Evolutionary conservation across 1,284 basidiomycete genomes (phyloP), one percentile per base, ranked within the genome.

Genomic region (Retiboletus flavoniger): DNA sequence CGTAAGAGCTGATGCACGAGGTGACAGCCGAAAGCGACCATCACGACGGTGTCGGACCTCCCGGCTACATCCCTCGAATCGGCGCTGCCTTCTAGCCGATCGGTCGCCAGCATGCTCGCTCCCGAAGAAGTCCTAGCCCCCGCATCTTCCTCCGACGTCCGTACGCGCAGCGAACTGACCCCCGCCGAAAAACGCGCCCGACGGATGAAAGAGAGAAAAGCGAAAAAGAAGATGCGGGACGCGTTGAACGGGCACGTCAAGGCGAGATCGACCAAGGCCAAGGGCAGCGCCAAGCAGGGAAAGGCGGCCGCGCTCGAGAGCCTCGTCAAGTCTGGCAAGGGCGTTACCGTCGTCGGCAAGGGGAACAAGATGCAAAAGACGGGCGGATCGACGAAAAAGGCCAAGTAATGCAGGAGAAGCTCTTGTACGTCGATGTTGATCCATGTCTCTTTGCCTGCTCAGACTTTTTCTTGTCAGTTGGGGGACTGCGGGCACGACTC

Each of bases 51-150:
- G 21, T 80, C 89, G 19, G 95, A 98, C 67, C 78, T 91, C 7
- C 83, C 96, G 0, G 87, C 91, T 0, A 82, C 95, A n/a, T 81
- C 85, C 2, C 74, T 98, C 62, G 97, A 99, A 72, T 92, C 93
- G 2, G 92, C 95, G 0, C 79, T 99, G 2, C 97, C 96, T 0
- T 89, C 92, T 0, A 83, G 85, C 3, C 83, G 87, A 61, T 86
- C 91, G 0, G 78, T 83, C 0, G 78, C 87, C 4, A 87, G 86
- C 0, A 89, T 95, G 80, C 82, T 99, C 49, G 94, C 97, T 1
- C 97, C 97, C 0, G 93, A 98, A 68, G 97, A 99, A 74, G 76
- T 99, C 32, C 92, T 91, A 63, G 76, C 84, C 0, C 80, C 89
- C 0, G 68, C 76, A 4, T 63, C 81, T 0, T 63, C 81, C 0